phyloP scores from a whole-genome alignment of 2,329 filamentous ascomycete genomes.

The Talaromyces piceae region DNA sequence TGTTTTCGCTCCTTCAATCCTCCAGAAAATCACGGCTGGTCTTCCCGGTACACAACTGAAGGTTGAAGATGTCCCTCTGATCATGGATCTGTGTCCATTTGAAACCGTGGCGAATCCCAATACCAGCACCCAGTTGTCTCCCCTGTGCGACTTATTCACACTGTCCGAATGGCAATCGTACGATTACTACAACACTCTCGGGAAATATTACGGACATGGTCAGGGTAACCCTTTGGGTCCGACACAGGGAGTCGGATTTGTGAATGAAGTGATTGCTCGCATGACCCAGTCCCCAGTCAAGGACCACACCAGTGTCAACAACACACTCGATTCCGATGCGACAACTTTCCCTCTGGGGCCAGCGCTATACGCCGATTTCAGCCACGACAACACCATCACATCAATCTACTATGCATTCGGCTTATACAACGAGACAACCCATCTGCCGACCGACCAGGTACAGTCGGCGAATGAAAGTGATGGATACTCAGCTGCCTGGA shows the following conservation, averaged over 20 bases:
- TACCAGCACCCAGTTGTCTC: conserved; percentile 50
- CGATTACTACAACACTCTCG: conserved; percentile 70
- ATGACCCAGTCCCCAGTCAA: conserved; percentile 58
- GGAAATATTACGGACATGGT: conserved; percentile 78
- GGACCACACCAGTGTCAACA: conserved; percentile 70
- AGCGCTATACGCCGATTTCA: conserved; percentile 78
- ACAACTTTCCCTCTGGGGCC: conserved; percentile 65
- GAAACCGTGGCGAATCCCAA: conserved; percentile 59
- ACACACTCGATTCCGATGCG: conserved; percentile 61
- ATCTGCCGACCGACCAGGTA: conserved; percentile 44
- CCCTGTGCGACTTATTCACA: conserved; percentile 71
- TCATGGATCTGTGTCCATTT: conserved; percentile 90
- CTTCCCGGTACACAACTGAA: conserved; percentile 62
- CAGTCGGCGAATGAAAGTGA: conserved; percentile 47
- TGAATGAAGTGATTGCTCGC: conserved; percentile 79
- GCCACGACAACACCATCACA: conserved; percentile 83
- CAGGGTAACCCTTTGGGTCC: conserved; percentile 70
- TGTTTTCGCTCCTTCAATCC: conserved; percentile 60
- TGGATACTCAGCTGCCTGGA: conserved; percentile 70
- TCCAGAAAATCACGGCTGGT: conserved; percentile 59
- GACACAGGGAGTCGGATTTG: conserved; percentile 79
- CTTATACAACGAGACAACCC: conserved; percentile 60
- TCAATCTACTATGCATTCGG: conserved; percentile 69
- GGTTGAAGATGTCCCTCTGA: conserved; percentile 53
- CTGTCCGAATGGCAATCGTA: conserved; percentile 67